These are phyloP conservation scores for Terfezia boudieri DNA, from an alignment of 495 filamentous ascomycete genomes.

Conservation along the genomic window DNA sequence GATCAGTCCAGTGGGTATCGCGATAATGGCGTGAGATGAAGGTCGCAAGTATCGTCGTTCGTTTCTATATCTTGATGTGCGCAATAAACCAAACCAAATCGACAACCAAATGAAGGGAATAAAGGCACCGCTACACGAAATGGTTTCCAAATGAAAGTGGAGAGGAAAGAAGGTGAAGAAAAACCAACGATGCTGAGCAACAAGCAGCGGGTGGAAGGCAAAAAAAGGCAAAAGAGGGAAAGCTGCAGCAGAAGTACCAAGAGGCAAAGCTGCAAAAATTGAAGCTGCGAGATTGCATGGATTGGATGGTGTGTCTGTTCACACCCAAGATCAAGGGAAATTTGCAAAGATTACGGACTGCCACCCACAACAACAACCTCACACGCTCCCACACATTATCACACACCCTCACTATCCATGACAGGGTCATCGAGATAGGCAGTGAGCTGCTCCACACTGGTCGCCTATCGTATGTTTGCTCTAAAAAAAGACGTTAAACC, in stretches of 20 bases:
- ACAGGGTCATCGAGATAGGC: neutral
- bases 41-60: neutral
- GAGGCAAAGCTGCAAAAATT: neutral
- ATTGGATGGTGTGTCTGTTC: neutral
- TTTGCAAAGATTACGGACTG: too few relatives aligned
- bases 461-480: neutral
- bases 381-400: neutral
- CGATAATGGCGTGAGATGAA: too few relatives aligned
- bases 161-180: neutral
- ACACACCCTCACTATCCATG: neutral
- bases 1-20: slow-evolving; percentile 18
- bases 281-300: neutral
- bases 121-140: neutral
- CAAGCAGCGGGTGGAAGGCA: neutral
- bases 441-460: neutral
- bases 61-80: neutral
- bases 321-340: too few relatives aligned
- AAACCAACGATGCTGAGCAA: neutral
- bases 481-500: neutral
- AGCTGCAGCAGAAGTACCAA: neutral
- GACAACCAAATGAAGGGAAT: neutral
- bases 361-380: neutral
- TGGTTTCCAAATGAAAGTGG: neutral
- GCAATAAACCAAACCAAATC: neutral
- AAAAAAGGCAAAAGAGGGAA: neutral